Percentiles rank a stretch among this genome's conserved stretches.
These are phyloP conservation scores for Colletotrichum neosansevieriae DNA, from an alignment of 2,329 filamentous ascomycete genomes.

Conservation along the genomic window DNA sequence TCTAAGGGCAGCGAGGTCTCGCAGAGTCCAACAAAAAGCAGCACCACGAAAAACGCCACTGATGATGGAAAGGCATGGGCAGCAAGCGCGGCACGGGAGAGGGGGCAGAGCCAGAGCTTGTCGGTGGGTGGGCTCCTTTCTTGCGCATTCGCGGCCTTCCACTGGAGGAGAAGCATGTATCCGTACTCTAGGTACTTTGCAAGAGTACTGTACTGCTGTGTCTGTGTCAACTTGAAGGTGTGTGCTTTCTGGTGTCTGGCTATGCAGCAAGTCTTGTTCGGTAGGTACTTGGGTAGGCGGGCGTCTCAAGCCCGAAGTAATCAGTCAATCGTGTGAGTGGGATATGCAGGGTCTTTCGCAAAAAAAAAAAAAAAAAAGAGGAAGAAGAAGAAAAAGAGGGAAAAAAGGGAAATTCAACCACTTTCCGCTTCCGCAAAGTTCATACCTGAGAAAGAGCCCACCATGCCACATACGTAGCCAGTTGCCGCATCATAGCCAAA, in stretches of 20 bases:
- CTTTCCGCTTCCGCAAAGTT: neutral
- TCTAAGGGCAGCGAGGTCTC: neutral
- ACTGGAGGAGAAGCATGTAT: neutral
- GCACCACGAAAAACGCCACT: constrained; percentile 29
- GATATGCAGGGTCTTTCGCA: constrained; percentile 38
- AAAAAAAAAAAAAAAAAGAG: neutral
- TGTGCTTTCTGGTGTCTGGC: too few relatives aligned
- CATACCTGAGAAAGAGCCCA: constrained; percentile 7
- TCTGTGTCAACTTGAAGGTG: neutral
- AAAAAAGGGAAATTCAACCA: neutral
- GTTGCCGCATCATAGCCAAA: constrained; percentile 24
- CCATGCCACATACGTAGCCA: constrained; percentile 26
- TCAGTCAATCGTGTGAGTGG: constrained; percentile 22
- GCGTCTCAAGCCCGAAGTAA: constrained; percentile 7
- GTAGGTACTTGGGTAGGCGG: neutral
- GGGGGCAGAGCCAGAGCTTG: neutral
- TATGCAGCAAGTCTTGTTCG: neutral
- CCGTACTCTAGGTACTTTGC: neutral
- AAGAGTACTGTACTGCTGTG: neutral
- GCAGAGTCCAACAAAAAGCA: constrained; percentile 14
- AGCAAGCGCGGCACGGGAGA: neutral
- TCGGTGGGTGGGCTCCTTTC: constrained; percentile 6
- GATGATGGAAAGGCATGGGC: constrained; percentile 27
- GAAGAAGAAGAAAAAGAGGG: too few relatives aligned
- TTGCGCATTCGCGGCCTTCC: neutral